phyloP scores from a whole-genome alignment of 2,329 filamentous ascomycete species.

The Chrysosphaeria jannelii region DNA sequence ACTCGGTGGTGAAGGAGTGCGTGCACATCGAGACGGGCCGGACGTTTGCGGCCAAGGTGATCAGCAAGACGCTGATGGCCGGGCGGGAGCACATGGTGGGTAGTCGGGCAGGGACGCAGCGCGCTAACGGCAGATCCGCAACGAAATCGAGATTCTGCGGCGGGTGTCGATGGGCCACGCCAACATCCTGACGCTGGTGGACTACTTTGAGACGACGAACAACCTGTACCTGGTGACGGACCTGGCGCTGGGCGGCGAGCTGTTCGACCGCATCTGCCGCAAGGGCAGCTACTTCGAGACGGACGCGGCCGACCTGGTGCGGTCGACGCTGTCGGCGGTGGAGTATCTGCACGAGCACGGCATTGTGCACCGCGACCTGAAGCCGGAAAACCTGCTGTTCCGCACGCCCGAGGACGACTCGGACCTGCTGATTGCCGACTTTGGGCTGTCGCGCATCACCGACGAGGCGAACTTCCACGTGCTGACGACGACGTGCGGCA shows the following conservation, averaged over 20 bases:
- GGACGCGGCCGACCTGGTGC: conserved; percentile 82
- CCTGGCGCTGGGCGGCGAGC: conserved; percentile 77
- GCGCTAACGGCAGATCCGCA: no score
- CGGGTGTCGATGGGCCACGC: conserved; percentile 97
- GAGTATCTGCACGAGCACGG: conserved; percentile 96
- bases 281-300: conserved; percentile 98
- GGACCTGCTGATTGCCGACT: conserved; percentile 88
- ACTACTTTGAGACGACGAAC: conserved; percentile 99
- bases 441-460: conserved; percentile 89
- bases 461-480: conserved; percentile 97
- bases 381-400: conserved; percentile 88
- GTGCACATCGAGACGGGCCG: conserved; percentile 93
- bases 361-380: no score
- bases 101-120: conserved; percentile 4
- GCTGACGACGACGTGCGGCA: conserved; percentile 87
- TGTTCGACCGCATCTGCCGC: conserved; percentile 94
- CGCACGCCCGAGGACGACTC: conserved; percentile 93
- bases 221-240: conserved; percentile 97
- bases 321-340: conserved; percentile 84
- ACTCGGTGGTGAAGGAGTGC: conserved; percentile 96
- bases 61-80: conserved; percentile 95
- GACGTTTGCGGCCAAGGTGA: conserved; percentile 97
- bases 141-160: conserved; percentile 93
- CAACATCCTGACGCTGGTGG: conserved; percentile 89
- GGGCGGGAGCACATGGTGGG: conserved; percentile 96